phyloP scores from a whole-genome alignment of 495 filamentous ascomycete genomes.

The Penicillium verhagenii region DNA sequence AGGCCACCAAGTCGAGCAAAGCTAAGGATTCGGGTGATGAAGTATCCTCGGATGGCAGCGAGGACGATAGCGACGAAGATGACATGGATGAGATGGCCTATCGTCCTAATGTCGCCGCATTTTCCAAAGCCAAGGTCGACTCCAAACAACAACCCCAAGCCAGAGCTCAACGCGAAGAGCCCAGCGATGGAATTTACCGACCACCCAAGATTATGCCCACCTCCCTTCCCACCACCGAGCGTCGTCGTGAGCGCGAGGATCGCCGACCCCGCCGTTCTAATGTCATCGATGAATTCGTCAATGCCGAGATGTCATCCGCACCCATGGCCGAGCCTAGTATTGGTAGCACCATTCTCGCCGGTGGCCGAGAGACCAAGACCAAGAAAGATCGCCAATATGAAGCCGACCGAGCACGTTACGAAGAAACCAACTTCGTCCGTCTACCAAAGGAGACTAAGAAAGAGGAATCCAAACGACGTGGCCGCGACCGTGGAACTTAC shows the following conservation, averaged over 20 bases:
- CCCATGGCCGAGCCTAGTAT: slow-evolving; percentile 80
- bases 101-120: slow-evolving; percentile 63
- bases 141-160: slow-evolving; percentile 19
- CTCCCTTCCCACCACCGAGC: slow-evolving; percentile 56
- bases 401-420: slow-evolving; percentile 70
- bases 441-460: slow-evolving; percentile 81
- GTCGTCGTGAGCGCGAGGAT: slow-evolving; percentile 54
- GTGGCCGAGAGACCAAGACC: slow-evolving; percentile 72
- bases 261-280: slow-evolving; percentile 58
- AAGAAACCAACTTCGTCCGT: slow-evolving; percentile 83
- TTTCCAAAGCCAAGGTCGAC: slow-evolving; percentile 43
- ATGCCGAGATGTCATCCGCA: slow-evolving; percentile 71
- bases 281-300: slow-evolving; percentile 83
- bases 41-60: slow-evolving; percentile 32
- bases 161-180: slow-evolving; percentile 22
- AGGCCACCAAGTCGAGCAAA: slow-evolving; percentile 29
- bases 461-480: slow-evolving; percentile 53
- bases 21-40: slow-evolving; percentile 20
- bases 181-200: slow-evolving; percentile 66
- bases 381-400: slow-evolving; percentile 67
- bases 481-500: slow-evolving; percentile 54
- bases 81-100: slow-evolving; percentile 64
- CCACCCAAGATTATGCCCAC: slow-evolving; percentile 83
- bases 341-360: slow-evolving; percentile 72
- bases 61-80: slow-evolving; percentile 40